Conservation (phyloP, 164 flowering plant species). For the Kalanchoe fedtschenkoi region DNA sequence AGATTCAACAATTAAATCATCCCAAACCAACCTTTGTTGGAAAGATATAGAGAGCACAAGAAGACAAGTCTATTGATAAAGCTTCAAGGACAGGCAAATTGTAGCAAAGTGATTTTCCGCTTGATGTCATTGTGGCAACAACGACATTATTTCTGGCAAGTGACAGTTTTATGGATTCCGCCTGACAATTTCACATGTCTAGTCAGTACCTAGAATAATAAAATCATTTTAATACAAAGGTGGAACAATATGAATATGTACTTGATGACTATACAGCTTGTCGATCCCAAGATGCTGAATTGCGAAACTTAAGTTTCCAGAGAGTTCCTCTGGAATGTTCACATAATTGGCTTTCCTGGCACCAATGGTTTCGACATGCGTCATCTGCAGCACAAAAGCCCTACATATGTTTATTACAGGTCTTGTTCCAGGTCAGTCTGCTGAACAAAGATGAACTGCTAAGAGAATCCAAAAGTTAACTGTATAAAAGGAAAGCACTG, state of each 20-base stretch:
- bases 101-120: constrained; percentile 97
- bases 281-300: constrained; percentile 52
- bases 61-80: constrained; percentile 37
- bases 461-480: background rate
- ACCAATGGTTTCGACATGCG: constrained; percentile 63
- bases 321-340: constrained; percentile 54
- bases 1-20: background rate
- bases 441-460: background rate
- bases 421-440: background rate
- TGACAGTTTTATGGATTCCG: constrained; percentile 65
- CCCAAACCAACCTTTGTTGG: constrained; percentile 75
- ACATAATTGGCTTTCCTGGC: constrained; percentile 46
- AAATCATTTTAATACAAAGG: background rate
- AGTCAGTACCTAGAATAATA: background rate
- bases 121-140: constrained; percentile 91
- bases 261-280: constrained; percentile 86
- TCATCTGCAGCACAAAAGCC: constrained; percentile 42
- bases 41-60: constrained; percentile 82
- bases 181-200: constrained; percentile 27
- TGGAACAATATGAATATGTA: constrained; percentile 14
- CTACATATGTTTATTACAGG: background rate
- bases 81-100: constrained; percentile 85
- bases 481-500: background rate
- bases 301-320: constrained; percentile 35
- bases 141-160: constrained; percentile 70